These are phyloP conservation scores for Vanrija sp. DNA, from an alignment of 1,284 basidiomycete genomes.

Conservation along the genomic window DNA sequence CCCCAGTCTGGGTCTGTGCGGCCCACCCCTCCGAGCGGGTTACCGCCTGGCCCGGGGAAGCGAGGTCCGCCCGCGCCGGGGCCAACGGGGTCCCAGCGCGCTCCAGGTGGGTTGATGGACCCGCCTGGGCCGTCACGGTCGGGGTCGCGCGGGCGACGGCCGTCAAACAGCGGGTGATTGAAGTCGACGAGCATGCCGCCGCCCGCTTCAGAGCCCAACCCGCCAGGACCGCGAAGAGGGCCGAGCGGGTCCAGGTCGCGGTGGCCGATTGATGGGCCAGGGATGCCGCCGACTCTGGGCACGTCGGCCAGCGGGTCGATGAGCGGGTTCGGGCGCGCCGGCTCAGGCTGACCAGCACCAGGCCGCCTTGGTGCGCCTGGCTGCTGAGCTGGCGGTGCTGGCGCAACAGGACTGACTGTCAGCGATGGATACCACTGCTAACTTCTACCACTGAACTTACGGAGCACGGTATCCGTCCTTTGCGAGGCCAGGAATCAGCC, in stretches of 20 bases:
- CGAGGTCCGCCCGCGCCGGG: conserved; percentile 31
- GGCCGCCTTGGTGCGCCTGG: neutral
- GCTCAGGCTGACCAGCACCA: conserved; percentile 11
- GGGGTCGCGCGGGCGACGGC: conserved; percentile 18
- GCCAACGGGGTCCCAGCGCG: conserved; percentile 55
- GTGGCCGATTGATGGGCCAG: conserved; percentile 49
- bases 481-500: conserved; percentile 47
- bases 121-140: conserved; percentile 35
- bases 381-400: too few species aligned
- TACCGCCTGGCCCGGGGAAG: conserved; percentile 27
- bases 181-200: conserved; percentile 56
- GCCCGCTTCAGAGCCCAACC: conserved; percentile 29
- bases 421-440: too few species aligned
- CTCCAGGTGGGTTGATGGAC: conserved; percentile 49
- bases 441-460: conserved; percentile 20
- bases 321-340: conserved; percentile 25
- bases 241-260: conserved; percentile 54
- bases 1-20: conserved; percentile 42
- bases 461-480: conserved; percentile 45
- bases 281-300: conserved; percentile 13
- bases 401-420: too few species aligned
- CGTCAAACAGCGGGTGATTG: conserved; percentile 53
- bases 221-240: conserved; percentile 28
- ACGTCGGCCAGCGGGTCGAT: conserved; percentile 16
- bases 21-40: conserved; percentile 39